Conservation (phyloP, 2,329 filamentous ascomycete genomes). For the Daldinia sp. region DNA sequence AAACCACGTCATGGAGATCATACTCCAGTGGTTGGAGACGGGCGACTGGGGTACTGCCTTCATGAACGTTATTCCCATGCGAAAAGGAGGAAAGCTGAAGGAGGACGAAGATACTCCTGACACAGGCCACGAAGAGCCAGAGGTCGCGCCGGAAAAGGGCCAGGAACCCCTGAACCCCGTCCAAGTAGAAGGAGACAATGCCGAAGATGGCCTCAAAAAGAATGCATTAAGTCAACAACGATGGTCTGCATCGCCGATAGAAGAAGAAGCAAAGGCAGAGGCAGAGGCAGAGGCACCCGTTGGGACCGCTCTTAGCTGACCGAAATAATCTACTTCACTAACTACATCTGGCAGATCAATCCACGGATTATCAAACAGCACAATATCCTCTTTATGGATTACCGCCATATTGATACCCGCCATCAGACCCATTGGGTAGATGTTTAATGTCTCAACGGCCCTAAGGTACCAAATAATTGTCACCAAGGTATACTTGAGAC, state of each 20-base stretch:
- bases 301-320: slow-evolving; percentile 5
- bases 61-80: slow-evolving; percentile 85
- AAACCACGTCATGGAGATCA: slow-evolving; percentile 97
- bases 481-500: background rate
- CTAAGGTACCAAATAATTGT: background rate
- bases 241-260: slow-evolving; percentile 43
- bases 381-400: background rate
- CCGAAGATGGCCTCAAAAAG: slow-evolving; percentile 39
- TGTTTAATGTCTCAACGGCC: background rate
- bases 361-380: background rate
- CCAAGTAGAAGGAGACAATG: slow-evolving; percentile 42
- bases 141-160: background rate
- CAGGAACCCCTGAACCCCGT: background rate
- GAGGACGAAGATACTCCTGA: slow-evolving; percentile 47
- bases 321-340: background rate
- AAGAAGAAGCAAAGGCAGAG: slow-evolving; percentile 20
- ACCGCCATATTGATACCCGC: background rate
- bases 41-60: slow-evolving; percentile 95
- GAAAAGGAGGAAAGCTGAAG: slow-evolving; percentile 83
- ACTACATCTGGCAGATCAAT: background rate
- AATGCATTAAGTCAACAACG: slow-evolving; percentile 41
- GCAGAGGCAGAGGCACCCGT: slow-evolving; percentile 6
- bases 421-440: background rate
- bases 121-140: slow-evolving; percentile 25
- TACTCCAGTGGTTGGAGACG: slow-evolving; percentile 90